Evolutionary conservation across 148 eudicot species (phyloP).

Genomic region (Persicaria tinctoria): DNA sequence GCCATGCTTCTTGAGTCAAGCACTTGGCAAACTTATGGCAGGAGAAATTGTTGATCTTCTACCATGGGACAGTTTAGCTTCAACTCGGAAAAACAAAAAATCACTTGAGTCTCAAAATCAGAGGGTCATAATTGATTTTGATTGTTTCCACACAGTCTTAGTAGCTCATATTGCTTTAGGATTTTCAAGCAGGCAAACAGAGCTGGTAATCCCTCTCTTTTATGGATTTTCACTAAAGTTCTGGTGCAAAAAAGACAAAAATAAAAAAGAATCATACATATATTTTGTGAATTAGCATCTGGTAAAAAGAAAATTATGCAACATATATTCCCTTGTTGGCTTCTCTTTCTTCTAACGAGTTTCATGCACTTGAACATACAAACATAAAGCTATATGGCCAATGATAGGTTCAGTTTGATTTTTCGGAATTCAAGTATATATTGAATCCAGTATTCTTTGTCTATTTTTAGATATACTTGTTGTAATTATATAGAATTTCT

Average conservation of each 20-base stretch:
- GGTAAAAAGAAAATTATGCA: background rate
- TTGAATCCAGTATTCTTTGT: background rate
- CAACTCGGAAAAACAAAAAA: constrained; percentile 77
- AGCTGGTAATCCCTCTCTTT: constrained; percentile 52
- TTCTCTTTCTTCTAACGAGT: background rate
- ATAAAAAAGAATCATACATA: background rate
- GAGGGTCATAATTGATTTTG: constrained; percentile 78
- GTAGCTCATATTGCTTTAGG: constrained; percentile 90
- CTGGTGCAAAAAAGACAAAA: background rate
- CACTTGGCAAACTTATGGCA: constrained; percentile 77
- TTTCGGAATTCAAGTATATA: background rate
- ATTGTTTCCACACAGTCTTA: constrained; percentile 66
- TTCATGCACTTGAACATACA: background rate
- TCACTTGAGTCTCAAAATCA: constrained; percentile 91
- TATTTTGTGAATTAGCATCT: background rate
- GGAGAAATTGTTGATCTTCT: constrained; percentile 85
- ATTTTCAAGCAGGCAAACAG: constrained; percentile 72
- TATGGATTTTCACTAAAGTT: background rate
- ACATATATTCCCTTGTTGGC: constrained; percentile 1
- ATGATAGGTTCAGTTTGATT: background rate
- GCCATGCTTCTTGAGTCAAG: constrained; percentile 81
- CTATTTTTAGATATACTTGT: background rate
- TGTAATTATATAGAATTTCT: background rate
- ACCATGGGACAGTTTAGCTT: constrained; percentile 88
- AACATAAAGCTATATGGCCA: background rate